A percentile compares a stretch with the other conserved stretches of the same genome.
These are phyloP conservation scores for Colletotrichum cuscutae DNA, from an alignment of 2,329 filamentous ascomycete genomes.

Conservation along the genomic window DNA sequence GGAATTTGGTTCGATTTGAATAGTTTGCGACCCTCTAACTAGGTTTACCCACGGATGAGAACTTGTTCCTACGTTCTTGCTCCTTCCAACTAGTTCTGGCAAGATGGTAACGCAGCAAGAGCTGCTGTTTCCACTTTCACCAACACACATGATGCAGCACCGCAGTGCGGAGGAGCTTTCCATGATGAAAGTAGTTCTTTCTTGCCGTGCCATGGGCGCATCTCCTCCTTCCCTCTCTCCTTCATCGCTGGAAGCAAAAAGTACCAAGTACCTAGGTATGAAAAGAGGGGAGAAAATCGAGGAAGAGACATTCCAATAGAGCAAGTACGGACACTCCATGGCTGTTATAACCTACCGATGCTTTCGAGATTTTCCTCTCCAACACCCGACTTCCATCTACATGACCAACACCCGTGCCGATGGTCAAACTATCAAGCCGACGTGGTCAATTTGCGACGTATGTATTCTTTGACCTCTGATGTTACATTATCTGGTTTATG, in stretches of 20 bases:
- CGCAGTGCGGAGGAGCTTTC: neutral
- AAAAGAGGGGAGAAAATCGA: neutral
- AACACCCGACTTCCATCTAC: neutral
- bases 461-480: neutral
- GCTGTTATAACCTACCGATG: neutral
- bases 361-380: neutral
- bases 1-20: no score
- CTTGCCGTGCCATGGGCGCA: neutral
- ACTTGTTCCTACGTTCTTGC: no score
- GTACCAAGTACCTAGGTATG: neutral
- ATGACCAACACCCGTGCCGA: neutral
- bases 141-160: neutral
- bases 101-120: no score
- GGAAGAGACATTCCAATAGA: neutral
- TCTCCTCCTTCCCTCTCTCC: neutral
- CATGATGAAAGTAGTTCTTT: neutral
- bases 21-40: no score
- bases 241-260: neutral
- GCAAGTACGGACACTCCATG: neutral
- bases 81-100: no score
- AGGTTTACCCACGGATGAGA: no score
- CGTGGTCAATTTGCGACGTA: neutral
- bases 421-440: neutral
- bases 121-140: no score
- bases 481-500: rapidly evolving